phyloP scores from a whole-genome alignment of 2,329 filamentous ascomycete genomes.

The Nemania abortiva region DNA sequence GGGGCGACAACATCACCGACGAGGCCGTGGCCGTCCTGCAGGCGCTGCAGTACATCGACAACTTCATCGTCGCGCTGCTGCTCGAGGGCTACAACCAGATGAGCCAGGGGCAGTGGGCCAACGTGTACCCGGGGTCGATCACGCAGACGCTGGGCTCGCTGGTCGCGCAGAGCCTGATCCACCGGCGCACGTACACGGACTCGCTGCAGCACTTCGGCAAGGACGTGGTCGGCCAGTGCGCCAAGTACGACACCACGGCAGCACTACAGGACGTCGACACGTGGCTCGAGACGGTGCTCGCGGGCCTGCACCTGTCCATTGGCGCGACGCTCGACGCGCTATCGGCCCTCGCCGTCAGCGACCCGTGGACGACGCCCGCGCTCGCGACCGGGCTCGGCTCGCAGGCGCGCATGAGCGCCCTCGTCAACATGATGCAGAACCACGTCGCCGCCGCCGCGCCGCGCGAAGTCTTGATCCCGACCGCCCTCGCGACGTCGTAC shows the following conservation, averaged over 20 bases:
- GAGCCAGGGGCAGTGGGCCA: conserved; percentile 48
- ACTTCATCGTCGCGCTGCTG: conserved; percentile 51
- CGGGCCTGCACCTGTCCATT: conserved; percentile 49
- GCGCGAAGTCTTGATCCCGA: conserved; percentile 52
- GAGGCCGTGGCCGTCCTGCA: conserved; percentile 47
- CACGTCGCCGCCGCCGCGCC: conserved; percentile 51
- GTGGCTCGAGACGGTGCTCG: conserved; percentile 47
- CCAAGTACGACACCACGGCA: conserved; percentile 43
- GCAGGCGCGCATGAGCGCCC: conserved; percentile 52
- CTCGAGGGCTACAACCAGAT: conserved; percentile 50
- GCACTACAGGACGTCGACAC: conserved; percentile 43
- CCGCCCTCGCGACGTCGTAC: conserved; percentile 52
- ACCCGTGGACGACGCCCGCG: conserved; percentile 52
- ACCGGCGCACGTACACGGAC: conserved; percentile 52
- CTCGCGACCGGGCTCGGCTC: conserved; percentile 52
- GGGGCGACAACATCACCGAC: conserved; percentile 49
- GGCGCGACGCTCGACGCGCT: conserved; percentile 50
- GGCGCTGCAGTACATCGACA: conserved; percentile 51
- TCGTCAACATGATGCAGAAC: conserved; percentile 57
- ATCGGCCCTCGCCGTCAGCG: conserved; percentile 46
- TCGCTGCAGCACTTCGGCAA: conserved; percentile 53
- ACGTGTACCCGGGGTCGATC: conserved; percentile 52
- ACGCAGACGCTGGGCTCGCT: conserved; percentile 51
- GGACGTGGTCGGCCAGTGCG: conserved; percentile 45
- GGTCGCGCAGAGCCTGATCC: conserved; percentile 54